Evolutionary conservation across 1,284 basidiomycete genomes (phyloP).

Genomic region (Trichosporon inkin): DNA sequence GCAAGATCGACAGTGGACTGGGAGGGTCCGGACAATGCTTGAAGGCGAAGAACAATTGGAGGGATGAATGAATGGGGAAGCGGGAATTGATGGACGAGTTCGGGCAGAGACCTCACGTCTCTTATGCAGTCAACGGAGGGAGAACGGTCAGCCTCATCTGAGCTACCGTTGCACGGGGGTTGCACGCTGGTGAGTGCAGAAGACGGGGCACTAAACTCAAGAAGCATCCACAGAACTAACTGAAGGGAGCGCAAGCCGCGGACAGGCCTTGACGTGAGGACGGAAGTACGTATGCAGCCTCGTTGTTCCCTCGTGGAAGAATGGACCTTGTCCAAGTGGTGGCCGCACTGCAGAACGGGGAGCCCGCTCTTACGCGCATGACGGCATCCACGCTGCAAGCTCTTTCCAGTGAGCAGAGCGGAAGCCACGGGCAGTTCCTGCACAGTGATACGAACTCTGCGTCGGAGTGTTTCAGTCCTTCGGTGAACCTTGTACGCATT

Average conservation of each 20-base stretch:
- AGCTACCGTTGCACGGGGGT: neutral
- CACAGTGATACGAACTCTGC: too few species aligned
- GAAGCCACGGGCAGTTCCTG: too few species aligned
- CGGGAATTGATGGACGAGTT: neutral
- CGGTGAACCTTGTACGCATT: too few species aligned
- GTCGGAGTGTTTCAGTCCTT: too few species aligned
- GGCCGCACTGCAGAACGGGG: neutral
- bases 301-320: neutral
- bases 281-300: neutral
- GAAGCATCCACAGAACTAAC: neutral
- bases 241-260: neutral
- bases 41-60: neutral
- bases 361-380: conserved; percentile 1
- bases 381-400: neutral
- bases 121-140: neutral
- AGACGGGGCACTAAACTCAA: neutral
- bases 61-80: neutral
- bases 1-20: neutral
- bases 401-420: neutral
- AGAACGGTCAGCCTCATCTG: neutral
- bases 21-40: neutral
- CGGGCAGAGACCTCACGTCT: neutral
- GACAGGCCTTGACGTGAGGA: neutral
- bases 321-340: neutral
- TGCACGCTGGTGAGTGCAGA: neutral